Conservation (phyloP, 2,329 filamentous ascomycete genomes). For the Trichoderma sp. region DNA sequence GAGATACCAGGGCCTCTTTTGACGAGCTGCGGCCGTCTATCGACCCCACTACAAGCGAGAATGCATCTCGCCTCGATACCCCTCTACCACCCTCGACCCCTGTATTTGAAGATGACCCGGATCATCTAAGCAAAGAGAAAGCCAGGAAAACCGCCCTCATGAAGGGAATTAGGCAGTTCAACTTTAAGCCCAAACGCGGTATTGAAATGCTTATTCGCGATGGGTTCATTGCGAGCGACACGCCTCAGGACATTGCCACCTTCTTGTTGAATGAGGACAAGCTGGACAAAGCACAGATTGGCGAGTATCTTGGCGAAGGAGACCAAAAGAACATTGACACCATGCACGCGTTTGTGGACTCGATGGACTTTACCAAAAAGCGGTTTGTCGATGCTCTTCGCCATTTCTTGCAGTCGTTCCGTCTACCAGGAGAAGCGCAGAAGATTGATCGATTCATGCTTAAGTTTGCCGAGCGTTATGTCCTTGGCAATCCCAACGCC, state of each 20-base stretch:
- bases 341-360: slow-evolving; percentile 97
- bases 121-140: slow-evolving; percentile 91
- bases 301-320: slow-evolving; percentile 91
- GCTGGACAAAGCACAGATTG: slow-evolving; percentile 86
- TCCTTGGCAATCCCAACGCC: slow-evolving; percentile 90
- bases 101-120: slow-evolving; percentile 81
- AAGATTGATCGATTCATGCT: slow-evolving; percentile 99
- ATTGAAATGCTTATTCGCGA: slow-evolving; percentile 80
- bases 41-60: slow-evolving; percentile 63
- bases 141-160: slow-evolving; percentile 87
- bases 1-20: slow-evolving; percentile 38
- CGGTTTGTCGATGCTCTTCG: slow-evolving; percentile 91
- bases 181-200: slow-evolving; percentile 95
- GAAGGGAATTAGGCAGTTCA: slow-evolving; percentile 88
- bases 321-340: slow-evolving; percentile 91
- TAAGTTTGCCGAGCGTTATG: slow-evolving; percentile 96
- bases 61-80: slow-evolving; percentile 59
- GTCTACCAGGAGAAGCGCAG: slow-evolving; percentile 90
- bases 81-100: slow-evolving; percentile 63
- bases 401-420: slow-evolving; percentile 90
- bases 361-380: slow-evolving; percentile 88
- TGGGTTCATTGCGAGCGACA: slow-evolving; percentile 80
- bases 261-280: slow-evolving; percentile 81
- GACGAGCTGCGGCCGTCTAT: slow-evolving; percentile 59
- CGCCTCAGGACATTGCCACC: slow-evolving; percentile 74